Percentiles rank a stretch among this genome's conserved stretches.
Conservation (phyloP, 2,329 filamentous ascomycete genomes). For the Ilyonectria mors-panacis region DNA sequence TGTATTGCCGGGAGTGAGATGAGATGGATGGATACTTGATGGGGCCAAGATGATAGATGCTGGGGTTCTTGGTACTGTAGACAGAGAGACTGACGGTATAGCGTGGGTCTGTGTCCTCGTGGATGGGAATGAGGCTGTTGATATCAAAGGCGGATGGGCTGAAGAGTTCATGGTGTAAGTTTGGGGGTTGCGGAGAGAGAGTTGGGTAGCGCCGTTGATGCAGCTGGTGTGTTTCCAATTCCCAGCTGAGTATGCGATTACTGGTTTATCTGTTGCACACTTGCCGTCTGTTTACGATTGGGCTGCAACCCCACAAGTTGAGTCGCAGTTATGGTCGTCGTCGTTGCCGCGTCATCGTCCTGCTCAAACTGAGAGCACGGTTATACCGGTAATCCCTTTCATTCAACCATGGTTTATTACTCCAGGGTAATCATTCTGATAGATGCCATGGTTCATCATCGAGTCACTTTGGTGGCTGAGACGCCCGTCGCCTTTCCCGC, state of each 20-base stretch:
- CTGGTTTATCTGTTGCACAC: constrained; percentile 20
- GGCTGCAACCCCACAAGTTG: constrained; percentile 26
- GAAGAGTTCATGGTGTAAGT: not conserved
- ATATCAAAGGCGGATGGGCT: no score
- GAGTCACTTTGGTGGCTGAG: not conserved
- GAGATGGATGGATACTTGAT: no score
- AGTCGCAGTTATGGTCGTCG: not conserved
- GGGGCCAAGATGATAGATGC: no score
- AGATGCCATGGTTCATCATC: no score
- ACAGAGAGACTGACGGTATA: not conserved
- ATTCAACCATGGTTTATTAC: no score
- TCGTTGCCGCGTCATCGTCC: no score
- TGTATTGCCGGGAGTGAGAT: not conserved
- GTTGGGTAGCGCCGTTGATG: not conserved
- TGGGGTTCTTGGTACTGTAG: not conserved
- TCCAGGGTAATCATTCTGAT: no score
- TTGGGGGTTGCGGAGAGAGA: constrained; percentile 1
- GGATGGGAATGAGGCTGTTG: not conserved
- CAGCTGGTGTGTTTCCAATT: not conserved
- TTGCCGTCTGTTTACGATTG: no score
- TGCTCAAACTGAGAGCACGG: no score
- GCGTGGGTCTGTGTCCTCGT: no score
- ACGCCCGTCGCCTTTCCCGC: not conserved
- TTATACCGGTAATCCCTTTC: no score
- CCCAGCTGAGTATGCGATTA: not conserved